Evolutionary conservation across 2,329 filamentous ascomycete species (phyloP).

Genomic region (Sporothrix mexicana): DNA sequence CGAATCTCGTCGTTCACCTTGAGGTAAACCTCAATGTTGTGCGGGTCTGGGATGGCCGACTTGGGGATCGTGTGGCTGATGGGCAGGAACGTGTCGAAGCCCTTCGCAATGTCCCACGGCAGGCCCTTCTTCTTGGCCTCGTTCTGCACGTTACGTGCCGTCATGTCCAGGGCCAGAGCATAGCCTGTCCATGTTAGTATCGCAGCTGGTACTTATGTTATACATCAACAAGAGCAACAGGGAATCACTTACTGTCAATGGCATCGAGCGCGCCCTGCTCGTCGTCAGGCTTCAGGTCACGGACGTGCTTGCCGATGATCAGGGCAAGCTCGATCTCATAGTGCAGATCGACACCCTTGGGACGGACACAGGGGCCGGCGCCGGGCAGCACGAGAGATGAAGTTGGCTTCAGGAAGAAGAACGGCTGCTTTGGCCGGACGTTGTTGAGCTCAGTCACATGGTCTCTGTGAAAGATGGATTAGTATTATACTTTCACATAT

Average conservation of each 20-base stretch:
- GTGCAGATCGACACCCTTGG: slow-evolving; percentile 83
- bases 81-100: slow-evolving; percentile 96
- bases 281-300: slow-evolving; percentile 77
- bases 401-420: slow-evolving; percentile 97
- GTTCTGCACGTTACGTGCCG: slow-evolving; percentile 90
- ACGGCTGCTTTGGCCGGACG: slow-evolving; percentile 86
- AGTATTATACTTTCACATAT: slow-evolving; percentile 30
- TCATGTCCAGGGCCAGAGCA: slow-evolving; percentile 94
- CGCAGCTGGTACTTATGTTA: no score
- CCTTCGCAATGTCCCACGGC: slow-evolving; percentile 95
- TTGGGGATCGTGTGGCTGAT: slow-evolving; percentile 83
- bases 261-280: slow-evolving; percentile 77
- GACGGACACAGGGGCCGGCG: slow-evolving; percentile 79
- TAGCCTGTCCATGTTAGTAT: slow-evolving; percentile 65
- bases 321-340: slow-evolving; percentile 95
- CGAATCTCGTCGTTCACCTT: slow-evolving; percentile 78
- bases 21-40: slow-evolving; percentile 85
- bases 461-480: slow-evolving; percentile 61
- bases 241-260: slow-evolving; percentile 68
- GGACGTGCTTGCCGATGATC: slow-evolving; percentile 80
- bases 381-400: slow-evolving; percentile 82
- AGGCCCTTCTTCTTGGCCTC: slow-evolving; percentile 97
- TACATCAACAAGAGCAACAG: no score
- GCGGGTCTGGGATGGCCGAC: slow-evolving; percentile 79
- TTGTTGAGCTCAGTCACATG: slow-evolving; percentile 93